Base-by-base conservation (phyloP, 2,329 filamentous ascomycete species). In the Cladosporium sp. region DNA sequence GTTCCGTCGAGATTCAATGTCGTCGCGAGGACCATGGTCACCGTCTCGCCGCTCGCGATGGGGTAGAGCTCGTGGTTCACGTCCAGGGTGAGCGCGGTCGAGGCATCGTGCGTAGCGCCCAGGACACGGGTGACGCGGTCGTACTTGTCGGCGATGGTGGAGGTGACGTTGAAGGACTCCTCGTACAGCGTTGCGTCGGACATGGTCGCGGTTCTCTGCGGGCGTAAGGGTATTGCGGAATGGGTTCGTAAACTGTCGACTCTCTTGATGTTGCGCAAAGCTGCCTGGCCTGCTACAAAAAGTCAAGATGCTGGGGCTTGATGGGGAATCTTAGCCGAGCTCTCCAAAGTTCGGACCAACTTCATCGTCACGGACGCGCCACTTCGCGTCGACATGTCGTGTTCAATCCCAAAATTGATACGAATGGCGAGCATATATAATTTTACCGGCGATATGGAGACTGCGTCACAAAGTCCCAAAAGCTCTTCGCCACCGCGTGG, bases 51-150 rank as follows among this genome's bases (percentile, higher is more conserved):
- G 7, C 83, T 74, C 34, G 75, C 69, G 61, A 88, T 82, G 2
- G 88, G 88, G 71, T 93, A 96, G 7, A 99, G 82, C 73, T 99
- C 92, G 52, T 83, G 86, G 77, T 97, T 96, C 72, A 97, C 84
- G 73, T 99, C 93, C 54, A 99, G 86, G 5, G 83, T 85, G 75
- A 97, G 84, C 57, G 82, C 79, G 24, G 87, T 88, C 57, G 82
- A 78, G 61, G 80, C 81, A 72, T 95, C 89, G 59, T 80, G 77
- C 19, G 86, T 92, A 45, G 80, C 87, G 66, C 83, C 90, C 50
- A 77, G 82, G 66, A 97, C 82, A 61, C 93, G 92, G 50, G 89
- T 87, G 20, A 96, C 92, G 58, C 92, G 89, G 74, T 97, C 93
- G 73, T 99, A 99, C 74, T 96, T 96, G 64, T 85, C 81, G 64